phyloP scores from a whole-genome alignment of 2,329 filamentous ascomycete species.

The Colletotrichum orchidophilum region DNA sequence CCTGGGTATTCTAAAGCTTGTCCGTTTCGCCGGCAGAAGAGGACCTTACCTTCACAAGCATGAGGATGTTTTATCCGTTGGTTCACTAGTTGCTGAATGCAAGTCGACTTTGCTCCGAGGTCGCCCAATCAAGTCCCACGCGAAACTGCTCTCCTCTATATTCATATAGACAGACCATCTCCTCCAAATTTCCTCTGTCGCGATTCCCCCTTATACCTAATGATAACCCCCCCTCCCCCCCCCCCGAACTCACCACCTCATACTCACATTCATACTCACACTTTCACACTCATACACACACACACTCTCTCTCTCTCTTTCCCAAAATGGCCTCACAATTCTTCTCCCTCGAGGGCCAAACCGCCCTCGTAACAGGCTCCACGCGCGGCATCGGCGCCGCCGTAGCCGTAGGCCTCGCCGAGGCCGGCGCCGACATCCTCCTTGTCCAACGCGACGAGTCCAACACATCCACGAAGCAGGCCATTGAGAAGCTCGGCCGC shows the following conservation, averaged over 20 bases:
- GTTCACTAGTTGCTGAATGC: background rate
- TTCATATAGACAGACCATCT: conserved; percentile 6
- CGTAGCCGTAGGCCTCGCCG: conserved; percentile 65
- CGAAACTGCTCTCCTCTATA: background rate
- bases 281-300: background rate
- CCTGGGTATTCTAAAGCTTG: background rate
- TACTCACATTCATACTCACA: too few relatives aligned
- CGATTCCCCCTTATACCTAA: background rate
- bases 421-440: conserved; percentile 66
- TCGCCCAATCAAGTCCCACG: background rate
- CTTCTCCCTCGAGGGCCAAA: conserved; percentile 66
- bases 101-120: background rate
- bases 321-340: conserved; percentile 47
- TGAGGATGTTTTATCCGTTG: background rate
- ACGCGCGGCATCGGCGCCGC: conserved; percentile 68
- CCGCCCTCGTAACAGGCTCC: conserved; percentile 65
- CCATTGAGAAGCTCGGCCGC: conserved; percentile 72
- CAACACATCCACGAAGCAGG: conserved; percentile 63
- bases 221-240: background rate
- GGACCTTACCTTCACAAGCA: conserved; percentile 10
- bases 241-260: too few relatives aligned
- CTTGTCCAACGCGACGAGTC: conserved; percentile 60
- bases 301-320: background rate
- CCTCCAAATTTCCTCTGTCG: background rate
- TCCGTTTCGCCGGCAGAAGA: background rate